Conservation (phyloP, 108 stramenopile genomes). For the Bacterosira constricta region DNA sequence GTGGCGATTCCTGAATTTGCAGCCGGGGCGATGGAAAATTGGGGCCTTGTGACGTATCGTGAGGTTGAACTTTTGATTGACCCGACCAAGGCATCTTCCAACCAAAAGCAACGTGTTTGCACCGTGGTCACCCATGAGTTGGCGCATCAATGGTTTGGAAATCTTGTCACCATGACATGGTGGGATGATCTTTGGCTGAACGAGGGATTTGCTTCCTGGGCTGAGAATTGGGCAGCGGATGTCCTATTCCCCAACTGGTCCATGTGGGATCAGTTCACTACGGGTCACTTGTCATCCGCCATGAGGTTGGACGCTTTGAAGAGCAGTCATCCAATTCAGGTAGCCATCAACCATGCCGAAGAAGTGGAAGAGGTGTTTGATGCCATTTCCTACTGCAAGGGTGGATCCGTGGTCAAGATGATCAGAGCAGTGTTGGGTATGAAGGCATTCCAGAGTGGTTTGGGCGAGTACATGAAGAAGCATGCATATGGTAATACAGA, state of each 20-base stretch:
- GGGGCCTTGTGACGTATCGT: constrained; percentile 83
- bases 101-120: constrained; percentile 90
- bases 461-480: constrained; percentile 84
- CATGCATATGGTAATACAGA: constrained; percentile 91
- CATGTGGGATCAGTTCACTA: constrained; percentile 95
- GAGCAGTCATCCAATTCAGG: constrained; percentile 93
- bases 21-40: constrained; percentile 97
- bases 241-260: constrained; percentile 75
- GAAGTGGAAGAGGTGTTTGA: constrained; percentile 98
- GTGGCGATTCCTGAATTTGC: constrained; percentile 95
- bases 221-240: constrained; percentile 85
- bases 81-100: constrained; percentile 69
- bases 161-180: constrained; percentile 96
- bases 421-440: constrained; percentile 90
- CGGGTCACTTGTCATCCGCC: constrained; percentile 79
- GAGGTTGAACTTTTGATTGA: constrained; percentile 93
- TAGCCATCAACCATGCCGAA: constrained; percentile 91
- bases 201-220: constrained; percentile 95
- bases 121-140: constrained; percentile 97
- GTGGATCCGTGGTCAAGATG: constrained; percentile 90
- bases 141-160: constrained; percentile 98
- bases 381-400: constrained; percentile 91
- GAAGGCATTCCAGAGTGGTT: constrained; percentile 78
- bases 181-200: constrained; percentile 99
- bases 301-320: constrained; percentile 86